Evolutionary conservation across 1,284 basidiomycete species (phyloP).

Genomic region (Cryptococcus wingfieldii): DNA sequence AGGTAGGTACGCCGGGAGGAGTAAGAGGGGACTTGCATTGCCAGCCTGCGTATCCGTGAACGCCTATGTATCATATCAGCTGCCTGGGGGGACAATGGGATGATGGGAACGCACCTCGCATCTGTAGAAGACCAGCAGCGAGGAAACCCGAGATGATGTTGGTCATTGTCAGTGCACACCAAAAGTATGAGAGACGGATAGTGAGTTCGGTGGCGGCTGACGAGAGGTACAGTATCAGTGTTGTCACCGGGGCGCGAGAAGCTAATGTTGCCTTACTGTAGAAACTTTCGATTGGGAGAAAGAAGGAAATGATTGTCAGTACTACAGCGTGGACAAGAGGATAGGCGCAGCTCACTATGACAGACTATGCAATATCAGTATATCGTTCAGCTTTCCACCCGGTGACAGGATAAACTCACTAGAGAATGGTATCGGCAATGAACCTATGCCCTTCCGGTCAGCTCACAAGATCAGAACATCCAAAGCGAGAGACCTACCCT

Average conservation of each 20-base stretch:
- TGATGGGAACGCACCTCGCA: conserved; percentile 25
- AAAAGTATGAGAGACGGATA: conserved; percentile 47
- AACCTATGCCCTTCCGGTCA: conserved; percentile 29
- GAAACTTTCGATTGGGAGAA: too few relatives aligned
- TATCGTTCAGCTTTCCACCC: too few relatives aligned
- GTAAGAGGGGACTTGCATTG: conserved; percentile 12
- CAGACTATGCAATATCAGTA: too few relatives aligned
- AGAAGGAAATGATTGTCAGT: too few relatives aligned
- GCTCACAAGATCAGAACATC: background rate
- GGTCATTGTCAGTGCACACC: conserved; percentile 25
- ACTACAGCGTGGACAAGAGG: too few relatives aligned
- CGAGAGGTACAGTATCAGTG: too few relatives aligned
- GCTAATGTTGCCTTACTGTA: too few relatives aligned
- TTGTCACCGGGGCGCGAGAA: too few relatives aligned
- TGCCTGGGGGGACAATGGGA: too few relatives aligned
- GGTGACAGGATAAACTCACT: too few relatives aligned
- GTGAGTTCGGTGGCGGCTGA: conserved; percentile 36
- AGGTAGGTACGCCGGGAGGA: too few relatives aligned
- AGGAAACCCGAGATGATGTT: conserved; percentile 37
- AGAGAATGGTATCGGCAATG: conserved; percentile 43
- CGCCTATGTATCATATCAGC: conserved; percentile 17
- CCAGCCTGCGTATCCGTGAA: conserved; percentile 36
- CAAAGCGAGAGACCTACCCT: conserved; percentile 8
- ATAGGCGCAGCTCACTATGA: too few relatives aligned
- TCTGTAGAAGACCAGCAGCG: conserved; percentile 41